These are phyloP conservation scores for Trypanosomatidae sp. DNA, from an alignment of 208 protist genomes.

Conservation along the genomic window DNA sequence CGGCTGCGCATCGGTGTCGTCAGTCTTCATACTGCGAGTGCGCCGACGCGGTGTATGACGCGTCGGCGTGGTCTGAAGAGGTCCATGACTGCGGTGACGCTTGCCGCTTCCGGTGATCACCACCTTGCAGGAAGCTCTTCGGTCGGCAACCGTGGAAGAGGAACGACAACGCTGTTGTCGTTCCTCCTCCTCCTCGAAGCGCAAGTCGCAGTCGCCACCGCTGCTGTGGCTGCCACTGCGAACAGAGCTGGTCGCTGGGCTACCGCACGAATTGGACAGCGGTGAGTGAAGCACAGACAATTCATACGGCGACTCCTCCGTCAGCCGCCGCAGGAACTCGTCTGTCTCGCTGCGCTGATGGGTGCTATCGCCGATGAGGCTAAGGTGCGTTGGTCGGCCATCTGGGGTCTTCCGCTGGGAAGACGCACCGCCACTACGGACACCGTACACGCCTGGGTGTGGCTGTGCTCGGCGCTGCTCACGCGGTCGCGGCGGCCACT, in stretches of 20 bases:
- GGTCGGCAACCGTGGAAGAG: background rate
- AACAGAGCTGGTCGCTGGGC: conserved; percentile 5
- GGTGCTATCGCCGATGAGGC: background rate
- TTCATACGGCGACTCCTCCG: conserved; percentile 28
- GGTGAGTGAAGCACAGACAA: conserved; percentile 16
- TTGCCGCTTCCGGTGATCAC: conserved; percentile 3
- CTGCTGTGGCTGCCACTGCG: conserved; percentile 1
- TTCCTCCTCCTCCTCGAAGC: conserved; percentile 9
- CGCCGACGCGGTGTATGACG: conserved; percentile 12
- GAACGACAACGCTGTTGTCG: background rate
- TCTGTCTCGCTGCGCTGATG: conserved; percentile 13
- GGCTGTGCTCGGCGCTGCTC: background rate
- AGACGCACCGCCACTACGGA: background rate
- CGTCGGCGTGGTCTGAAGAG: background rate
- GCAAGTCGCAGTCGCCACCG: background rate
- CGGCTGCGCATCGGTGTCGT: background rate
- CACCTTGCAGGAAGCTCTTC: background rate
- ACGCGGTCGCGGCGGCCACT: conserved; percentile 34
- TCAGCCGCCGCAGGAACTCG: conserved; percentile 27
- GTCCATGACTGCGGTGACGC: conserved; percentile 15
- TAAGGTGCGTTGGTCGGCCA: background rate
- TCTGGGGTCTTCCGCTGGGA: background rate
- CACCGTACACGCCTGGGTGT: background rate
- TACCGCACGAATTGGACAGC: background rate
- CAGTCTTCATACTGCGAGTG: conserved; percentile 1